Percentiles rank a stretch among this genome's conserved stretches.
Conservation (phyloP, 2,329 filamentous ascomycete species). For the Nothomitra cinnamomea region DNA sequence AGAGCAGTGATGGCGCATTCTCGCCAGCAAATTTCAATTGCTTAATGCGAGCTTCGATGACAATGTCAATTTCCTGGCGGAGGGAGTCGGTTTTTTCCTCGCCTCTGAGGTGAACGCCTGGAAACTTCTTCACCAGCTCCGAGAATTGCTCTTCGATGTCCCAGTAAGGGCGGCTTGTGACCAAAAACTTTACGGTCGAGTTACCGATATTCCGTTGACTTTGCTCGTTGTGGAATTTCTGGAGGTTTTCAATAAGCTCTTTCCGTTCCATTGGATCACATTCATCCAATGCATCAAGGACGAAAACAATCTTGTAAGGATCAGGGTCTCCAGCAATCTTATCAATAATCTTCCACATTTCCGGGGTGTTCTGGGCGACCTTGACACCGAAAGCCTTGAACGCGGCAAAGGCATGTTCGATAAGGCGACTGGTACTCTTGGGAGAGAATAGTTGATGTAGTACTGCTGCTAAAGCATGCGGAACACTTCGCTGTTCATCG, state of each 20-base stretch:
- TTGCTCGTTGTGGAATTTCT: neutral
- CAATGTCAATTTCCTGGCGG: constrained; percentile 18
- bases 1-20: neutral
- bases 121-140: constrained; percentile 3
- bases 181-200: constrained; percentile 20
- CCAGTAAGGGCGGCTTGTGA: constrained; percentile 19
- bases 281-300: constrained; percentile 21
- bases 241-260: neutral
- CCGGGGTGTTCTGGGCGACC: too few relatives aligned
- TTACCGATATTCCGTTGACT: too few relatives aligned
- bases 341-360: neutral
- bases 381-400: neutral
- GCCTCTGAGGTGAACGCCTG: constrained; percentile 15
- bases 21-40: neutral
- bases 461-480: neutral
- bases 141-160: constrained; percentile 12
- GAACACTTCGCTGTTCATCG: constrained; percentile 1
- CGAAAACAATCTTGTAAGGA: constrained; percentile 12
- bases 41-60: constrained; percentile 13
- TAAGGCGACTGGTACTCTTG: neutral
- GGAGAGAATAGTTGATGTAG: neutral
- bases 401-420: neutral
- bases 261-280: constrained; percentile 11
- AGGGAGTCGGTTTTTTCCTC: constrained; percentile 17
- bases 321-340: constrained; percentile 1